These are phyloP conservation scores for Debaryomyces fabryi DNA, from an alignment of 1,139 yeast genomes.

Conservation along the genomic window DNA sequence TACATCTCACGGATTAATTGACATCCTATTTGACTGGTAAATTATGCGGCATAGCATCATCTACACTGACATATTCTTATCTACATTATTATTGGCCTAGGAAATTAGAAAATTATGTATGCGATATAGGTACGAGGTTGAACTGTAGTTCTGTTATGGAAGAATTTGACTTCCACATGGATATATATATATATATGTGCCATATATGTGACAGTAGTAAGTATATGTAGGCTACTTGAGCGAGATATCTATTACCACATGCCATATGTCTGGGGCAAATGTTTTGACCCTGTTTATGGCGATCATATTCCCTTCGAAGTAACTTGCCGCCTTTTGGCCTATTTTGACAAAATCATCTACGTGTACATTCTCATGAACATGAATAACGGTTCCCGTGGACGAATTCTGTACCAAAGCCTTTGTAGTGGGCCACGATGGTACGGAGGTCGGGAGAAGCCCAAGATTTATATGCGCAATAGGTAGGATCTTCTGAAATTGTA, in stretches of 20 bases:
- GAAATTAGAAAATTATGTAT: not conserved
- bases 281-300: conserved; percentile 70
- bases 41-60: too few relatives aligned
- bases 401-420: conserved; percentile 22
- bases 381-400: conserved; percentile 40
- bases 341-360: conserved; percentile 43
- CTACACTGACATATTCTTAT: not conserved
- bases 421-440: conserved; percentile 60
- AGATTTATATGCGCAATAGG: conserved; percentile 67
- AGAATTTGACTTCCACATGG: too few relatives aligned
- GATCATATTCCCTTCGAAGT: conserved; percentile 19
- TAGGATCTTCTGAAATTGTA: conserved; percentile 20
- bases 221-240: not conserved
- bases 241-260: conserved; percentile 61
- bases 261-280: conserved; percentile 88
- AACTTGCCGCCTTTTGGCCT: conserved; percentile 15
- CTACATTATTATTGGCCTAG: not conserved
- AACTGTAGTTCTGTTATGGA: not conserved
- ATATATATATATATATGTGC: not conserved
- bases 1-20: too few relatives aligned
- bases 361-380: conserved; percentile 78
- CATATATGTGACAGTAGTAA: not conserved
- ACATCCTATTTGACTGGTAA: too few relatives aligned
- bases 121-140: not conserved
- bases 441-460: conserved; percentile 75